Evolutionary conservation across 116 monocot species (phyloP), one percentile per base, ranked within the genome.

Genomic region (Trichopus zeylanicus): DNA sequence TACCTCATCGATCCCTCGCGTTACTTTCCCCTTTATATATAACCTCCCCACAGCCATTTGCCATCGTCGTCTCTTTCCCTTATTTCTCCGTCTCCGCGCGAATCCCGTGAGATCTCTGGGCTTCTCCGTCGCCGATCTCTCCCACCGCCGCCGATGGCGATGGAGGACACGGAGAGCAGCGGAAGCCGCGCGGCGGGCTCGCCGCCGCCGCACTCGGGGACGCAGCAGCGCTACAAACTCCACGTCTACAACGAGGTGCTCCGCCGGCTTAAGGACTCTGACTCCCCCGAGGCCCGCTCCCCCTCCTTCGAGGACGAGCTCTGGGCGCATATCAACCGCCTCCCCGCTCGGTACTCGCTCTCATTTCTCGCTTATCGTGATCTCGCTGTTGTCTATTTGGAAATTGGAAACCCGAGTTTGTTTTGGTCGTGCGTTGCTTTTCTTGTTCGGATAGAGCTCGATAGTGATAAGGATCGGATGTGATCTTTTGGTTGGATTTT

Each of bases 301-400:
- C 70, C 82, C 26, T 53, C 76, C 5, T 88, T 85, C 55, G 85
- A 88, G 23, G 80, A 85, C 33, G 82, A 87, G 60, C 75, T 93
- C 26, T 93, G 89, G 93, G 73, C 85, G 19, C 93, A 93, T 62
- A 85, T 93, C 75, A 74, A 85, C 48, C 93, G 93, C 56, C 85
- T 93, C 64, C 93, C 93, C 15, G 77, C 75, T 0, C 55, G 85
- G 93, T 93, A 52, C 29, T 8, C 7, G 26, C 3, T 12, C 8
- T 32, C 37, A 4, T 19, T n/a, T 47, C 21, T n/a, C n/a, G n/a
- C n/a, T n/a, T n/a, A n/a, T n/a, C n/a, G n/a, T 42, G 42, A 42
- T 16, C 42, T 42, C 42, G 3, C n/a, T 42, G 42, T 4, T n/a
- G 1, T 42, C 42, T 33, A n/a, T n/a, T n/a, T n/a, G 32, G 32